These are phyloP conservation scores for Lactarius deliciosus DNA, from an alignment of 768 basidiomycete species.

Conservation along the genomic window DNA sequence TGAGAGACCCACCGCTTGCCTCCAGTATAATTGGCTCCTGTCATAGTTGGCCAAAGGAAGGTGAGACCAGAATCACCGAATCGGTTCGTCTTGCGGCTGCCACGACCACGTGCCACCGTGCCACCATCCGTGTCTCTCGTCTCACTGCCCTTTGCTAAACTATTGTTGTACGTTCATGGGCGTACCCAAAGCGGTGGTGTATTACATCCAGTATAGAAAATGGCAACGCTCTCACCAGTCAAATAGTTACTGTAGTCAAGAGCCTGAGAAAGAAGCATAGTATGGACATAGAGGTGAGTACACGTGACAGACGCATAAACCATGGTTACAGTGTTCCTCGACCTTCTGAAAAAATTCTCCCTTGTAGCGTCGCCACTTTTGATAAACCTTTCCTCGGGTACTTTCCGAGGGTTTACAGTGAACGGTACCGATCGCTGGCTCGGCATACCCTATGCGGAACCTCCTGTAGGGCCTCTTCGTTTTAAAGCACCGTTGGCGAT, in stretches of 20 bases:
- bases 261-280: neutral
- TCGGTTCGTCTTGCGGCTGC: neutral
- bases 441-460: slow-evolving; percentile 58
- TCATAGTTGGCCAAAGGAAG: slow-evolving; percentile 8
- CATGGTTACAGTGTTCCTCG: neutral
- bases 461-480: slow-evolving; percentile 54
- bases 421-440: slow-evolving; percentile 56
- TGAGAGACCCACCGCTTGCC: slow-evolving; percentile 24
- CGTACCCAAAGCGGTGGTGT: neutral
- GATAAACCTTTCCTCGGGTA: slow-evolving; percentile 44
- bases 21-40: slow-evolving; percentile 29
- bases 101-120: slow-evolving; percentile 7
- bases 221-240: neutral
- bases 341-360: neutral
- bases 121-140: neutral
- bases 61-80: neutral
- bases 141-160: neutral
- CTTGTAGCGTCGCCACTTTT: slow-evolving; percentile 33
- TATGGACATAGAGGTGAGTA: neutral
- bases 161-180: neutral
- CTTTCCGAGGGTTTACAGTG: slow-evolving; percentile 47
- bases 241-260: neutral
- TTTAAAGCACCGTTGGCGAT: slow-evolving; percentile 56
- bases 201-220: neutral
- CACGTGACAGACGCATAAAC: no score